phyloP scores from a whole-genome alignment of 2,329 filamentous ascomycete genomes.

The Fusarium sp. region DNA sequence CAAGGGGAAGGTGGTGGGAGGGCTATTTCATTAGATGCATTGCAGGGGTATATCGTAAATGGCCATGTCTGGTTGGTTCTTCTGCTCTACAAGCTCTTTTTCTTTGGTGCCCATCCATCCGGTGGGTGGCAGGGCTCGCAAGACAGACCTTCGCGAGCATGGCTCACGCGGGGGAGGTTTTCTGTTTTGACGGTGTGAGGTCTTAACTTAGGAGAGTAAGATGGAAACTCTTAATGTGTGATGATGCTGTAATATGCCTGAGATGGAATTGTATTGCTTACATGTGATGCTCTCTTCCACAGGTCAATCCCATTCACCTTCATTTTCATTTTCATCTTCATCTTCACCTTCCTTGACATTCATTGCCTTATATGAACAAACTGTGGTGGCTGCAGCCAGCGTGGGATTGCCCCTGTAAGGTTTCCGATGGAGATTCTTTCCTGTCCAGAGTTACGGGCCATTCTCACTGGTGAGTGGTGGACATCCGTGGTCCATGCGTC shows the following conservation, averaged over 20 bases:
- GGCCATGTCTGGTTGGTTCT: slow-evolving; percentile 26
- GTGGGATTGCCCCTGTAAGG: slow-evolving; percentile 28
- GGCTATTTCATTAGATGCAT: slow-evolving; percentile 8
- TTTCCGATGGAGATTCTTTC: slow-evolving; percentile 20
- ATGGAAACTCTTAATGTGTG: no score
- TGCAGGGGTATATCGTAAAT: slow-evolving; percentile 12
- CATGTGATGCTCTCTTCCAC: background rate
- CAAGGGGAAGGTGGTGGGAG: slow-evolving; percentile 18
- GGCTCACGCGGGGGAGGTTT: slow-evolving; percentile 24
- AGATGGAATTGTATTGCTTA: background rate
- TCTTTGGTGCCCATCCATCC: background rate
- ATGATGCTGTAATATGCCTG: background rate
- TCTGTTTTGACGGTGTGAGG: background rate
- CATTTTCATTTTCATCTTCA: background rate
- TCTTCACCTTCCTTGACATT: background rate
- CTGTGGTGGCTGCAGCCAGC: slow-evolving; percentile 7
- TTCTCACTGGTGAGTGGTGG: slow-evolving; percentile 32
- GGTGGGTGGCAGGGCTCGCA: background rate
- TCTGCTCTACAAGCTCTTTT: slow-evolving; percentile 3
- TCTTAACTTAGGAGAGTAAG: background rate
- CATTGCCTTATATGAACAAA: slow-evolving; percentile 12
- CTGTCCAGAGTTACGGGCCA: background rate
- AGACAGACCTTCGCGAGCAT: slow-evolving; percentile 25
- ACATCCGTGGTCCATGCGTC: slow-evolving; percentile 21
- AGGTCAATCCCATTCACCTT: background rate